Conservation (phyloP, 2,329 filamentous ascomycete species). For the Colletotrichum sp. region DNA sequence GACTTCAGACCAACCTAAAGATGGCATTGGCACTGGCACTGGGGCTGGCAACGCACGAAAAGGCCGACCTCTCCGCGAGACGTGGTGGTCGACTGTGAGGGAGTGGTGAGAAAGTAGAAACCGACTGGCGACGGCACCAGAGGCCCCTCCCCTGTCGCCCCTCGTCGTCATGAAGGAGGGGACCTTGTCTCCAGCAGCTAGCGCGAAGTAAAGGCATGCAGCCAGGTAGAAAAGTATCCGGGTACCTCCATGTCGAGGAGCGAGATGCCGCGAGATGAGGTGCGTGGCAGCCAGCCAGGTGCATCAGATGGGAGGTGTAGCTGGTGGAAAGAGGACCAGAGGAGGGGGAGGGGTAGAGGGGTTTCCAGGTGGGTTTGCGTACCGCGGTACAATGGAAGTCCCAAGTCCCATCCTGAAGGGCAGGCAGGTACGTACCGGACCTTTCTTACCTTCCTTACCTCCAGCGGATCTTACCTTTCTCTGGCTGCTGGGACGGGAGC, state of each 20-base stretch:
- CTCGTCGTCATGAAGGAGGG: constrained; percentile 17
- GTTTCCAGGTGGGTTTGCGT: neutral
- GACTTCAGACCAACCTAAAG: neutral
- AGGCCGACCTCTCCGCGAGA: neutral
- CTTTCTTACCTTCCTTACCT: neutral
- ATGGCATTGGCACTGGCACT: neutral
- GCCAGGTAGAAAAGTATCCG: neutral
- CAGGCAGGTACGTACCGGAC: neutral
- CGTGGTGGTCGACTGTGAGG: neutral
- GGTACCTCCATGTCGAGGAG: neutral
- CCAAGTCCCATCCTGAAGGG: neutral
- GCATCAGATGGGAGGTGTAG: neutral
- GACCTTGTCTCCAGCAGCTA: constrained; percentile 20
- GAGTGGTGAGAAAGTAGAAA: neutral
- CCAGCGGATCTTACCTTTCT: neutral
- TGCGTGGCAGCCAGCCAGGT: neutral
- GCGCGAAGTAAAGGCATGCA: neutral
- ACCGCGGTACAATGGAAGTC: neutral
- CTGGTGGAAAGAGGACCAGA: neutral
- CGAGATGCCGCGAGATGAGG: neutral
- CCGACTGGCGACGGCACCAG: neutral
- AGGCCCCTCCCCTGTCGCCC: neutral
- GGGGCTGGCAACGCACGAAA: neutral
- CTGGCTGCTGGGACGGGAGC: neutral
- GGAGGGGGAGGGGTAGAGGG: constrained; percentile 1